Evolutionary conservation across 257 asterid genomes (phyloP).

Genomic region (Ocimum tenuiflorum): DNA sequence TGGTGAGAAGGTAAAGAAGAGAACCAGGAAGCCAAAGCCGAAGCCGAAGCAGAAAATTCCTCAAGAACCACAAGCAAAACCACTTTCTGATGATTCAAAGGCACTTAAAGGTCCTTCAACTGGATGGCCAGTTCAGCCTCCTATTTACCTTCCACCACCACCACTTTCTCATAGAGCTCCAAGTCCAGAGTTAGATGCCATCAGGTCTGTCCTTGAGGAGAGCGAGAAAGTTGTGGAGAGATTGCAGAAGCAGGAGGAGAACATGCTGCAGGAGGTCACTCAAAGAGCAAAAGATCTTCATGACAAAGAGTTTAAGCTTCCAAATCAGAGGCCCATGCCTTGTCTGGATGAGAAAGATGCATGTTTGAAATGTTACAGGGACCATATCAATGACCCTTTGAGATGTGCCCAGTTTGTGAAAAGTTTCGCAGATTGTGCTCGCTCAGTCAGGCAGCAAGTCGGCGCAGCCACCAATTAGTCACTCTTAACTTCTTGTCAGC

Average conservation of each 20-base stretch:
- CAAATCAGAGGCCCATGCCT: slow-evolving; percentile 53
- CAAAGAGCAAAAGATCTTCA: slow-evolving; percentile 85
- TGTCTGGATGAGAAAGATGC: slow-evolving; percentile 68
- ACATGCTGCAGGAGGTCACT: slow-evolving; percentile 74
- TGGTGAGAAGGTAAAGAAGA: slow-evolving; percentile 54
- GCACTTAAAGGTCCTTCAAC: slow-evolving; percentile 26
- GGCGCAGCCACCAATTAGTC: slow-evolving; percentile 29
- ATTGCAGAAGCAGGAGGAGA: slow-evolving; percentile 75
- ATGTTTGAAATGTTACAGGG: slow-evolving; percentile 73
- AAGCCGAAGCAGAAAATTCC: slow-evolving; percentile 52
- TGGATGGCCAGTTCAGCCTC: slow-evolving; percentile 84
- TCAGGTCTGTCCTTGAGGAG: slow-evolving; percentile 58
- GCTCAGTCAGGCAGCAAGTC: slow-evolving; percentile 54
- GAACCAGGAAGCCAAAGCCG: slow-evolving; percentile 58
- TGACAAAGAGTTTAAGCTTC: slow-evolving; percentile 87
- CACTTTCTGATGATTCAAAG: slow-evolving; percentile 38
- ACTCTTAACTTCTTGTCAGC: neutral
- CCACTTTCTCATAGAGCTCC: slow-evolving; percentile 40
- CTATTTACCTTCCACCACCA: slow-evolving; percentile 38
- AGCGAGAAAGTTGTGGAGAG: slow-evolving; percentile 68
- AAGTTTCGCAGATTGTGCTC: slow-evolving; percentile 67
- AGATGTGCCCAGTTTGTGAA: slow-evolving; percentile 63
- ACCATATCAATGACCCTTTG: slow-evolving; percentile 53
- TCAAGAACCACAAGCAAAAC: slow-evolving; percentile 33
- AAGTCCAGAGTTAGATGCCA: slow-evolving; percentile 54